Percentiles rank a stretch among this genome's conserved stretches.
phyloP scores from a whole-genome alignment of 2,329 filamentous ascomycete genomes.

The Penicillium decumbens region DNA sequence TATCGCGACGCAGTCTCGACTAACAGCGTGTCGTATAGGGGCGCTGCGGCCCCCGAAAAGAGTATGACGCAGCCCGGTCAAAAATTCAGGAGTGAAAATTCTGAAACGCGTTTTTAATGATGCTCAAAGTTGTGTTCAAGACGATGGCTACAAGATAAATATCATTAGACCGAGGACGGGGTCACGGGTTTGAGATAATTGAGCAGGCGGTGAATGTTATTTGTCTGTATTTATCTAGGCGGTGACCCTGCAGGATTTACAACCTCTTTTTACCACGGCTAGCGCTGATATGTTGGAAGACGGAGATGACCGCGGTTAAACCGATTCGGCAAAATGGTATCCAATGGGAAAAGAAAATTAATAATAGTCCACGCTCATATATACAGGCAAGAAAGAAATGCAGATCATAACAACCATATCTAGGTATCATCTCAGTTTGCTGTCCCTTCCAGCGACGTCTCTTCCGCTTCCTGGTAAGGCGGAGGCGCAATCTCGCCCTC shows the following conservation, averaged over 20 bases:
- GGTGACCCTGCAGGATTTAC: neutral
- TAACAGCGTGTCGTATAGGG: neutral
- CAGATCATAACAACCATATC: neutral
- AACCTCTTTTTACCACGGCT: no score
- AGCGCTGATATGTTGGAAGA: no score
- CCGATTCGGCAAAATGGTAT: neutral
- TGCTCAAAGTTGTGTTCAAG: neutral
- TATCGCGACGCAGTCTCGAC: neutral
- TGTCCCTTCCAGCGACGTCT: conserved; percentile 3
- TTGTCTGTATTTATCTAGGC: neutral
- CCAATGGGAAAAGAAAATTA: neutral
- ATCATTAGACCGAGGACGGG: no score
- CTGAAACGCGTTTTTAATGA: neutral
- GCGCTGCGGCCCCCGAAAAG: conserved; percentile 1
- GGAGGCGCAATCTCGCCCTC: conserved; percentile 39
- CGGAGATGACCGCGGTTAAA: no score
- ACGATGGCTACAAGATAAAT: no score
- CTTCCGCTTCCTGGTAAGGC: conserved; percentile 28
- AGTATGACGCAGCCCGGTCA: neutral
- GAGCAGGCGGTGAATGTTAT: neutral
- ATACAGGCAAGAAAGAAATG: neutral
- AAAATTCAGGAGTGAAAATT: neutral
- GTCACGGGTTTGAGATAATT: no score
- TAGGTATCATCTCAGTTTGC: conserved; percentile 2
- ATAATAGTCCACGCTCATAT: neutral